These are phyloP conservation scores for Didymella arachidicola DNA, from an alignment of 2,329 filamentous ascomycete genomes.

Conservation along the genomic window DNA sequence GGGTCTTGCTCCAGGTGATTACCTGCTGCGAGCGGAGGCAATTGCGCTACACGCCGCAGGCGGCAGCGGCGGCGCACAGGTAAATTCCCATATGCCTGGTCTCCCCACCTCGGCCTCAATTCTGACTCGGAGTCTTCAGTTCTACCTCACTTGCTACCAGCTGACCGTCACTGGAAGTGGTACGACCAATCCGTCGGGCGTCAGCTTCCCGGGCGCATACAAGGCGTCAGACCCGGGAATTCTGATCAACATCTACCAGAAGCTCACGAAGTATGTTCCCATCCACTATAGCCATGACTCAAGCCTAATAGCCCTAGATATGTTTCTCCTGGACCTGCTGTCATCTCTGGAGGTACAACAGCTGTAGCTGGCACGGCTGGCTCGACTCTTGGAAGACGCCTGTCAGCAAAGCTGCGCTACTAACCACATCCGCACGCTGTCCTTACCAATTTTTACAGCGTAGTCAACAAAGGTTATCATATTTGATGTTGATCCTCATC, in stretches of 20 bases:
- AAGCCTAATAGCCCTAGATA: too few species aligned
- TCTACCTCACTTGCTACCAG: constrained; percentile 63
- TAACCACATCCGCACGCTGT: not conserved
- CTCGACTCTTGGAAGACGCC: constrained; percentile 23
- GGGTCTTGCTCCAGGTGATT: constrained; percentile 63
- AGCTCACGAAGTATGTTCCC: constrained; percentile 57
- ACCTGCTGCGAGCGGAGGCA: constrained; percentile 61
- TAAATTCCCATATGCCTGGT: not conserved
- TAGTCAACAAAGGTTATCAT: not conserved
- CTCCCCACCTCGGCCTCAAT: not conserved
- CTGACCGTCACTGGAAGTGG: constrained; percentile 65
- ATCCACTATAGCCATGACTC: too few species aligned
- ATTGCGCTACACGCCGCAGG: constrained; percentile 66
- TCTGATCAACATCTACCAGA: constrained; percentile 66
- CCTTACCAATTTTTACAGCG: not conserved
- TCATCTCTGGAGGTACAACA: constrained; percentile 42
- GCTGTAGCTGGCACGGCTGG: constrained; percentile 41
- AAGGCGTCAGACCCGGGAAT: constrained; percentile 66
- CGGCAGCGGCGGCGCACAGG: constrained; percentile 50
- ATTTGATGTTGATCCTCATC: not conserved
- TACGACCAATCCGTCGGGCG: constrained; percentile 56
- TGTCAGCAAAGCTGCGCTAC: constrained; percentile 18
- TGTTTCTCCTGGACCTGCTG: constrained; percentile 60
- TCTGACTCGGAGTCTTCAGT: constrained; percentile 35
- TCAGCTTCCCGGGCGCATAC: constrained; percentile 64